These are phyloP conservation scores for Saitozyma podzolica DNA, from an alignment of 768 basidiomycete species.

Conservation along the genomic window DNA sequence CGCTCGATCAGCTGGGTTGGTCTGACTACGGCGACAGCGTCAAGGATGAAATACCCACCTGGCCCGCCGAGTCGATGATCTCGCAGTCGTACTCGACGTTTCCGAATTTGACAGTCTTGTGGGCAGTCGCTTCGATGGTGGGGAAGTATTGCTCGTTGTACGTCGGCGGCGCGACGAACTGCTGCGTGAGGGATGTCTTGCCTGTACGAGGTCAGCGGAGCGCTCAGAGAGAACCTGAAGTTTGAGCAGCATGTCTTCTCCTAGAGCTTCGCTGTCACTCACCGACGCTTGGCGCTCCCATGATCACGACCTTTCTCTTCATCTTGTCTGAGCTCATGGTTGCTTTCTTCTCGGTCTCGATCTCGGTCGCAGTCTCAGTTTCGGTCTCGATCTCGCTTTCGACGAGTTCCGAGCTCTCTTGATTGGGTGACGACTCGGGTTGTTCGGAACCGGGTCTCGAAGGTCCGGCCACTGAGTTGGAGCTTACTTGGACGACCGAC, in stretches of 20 bases:
- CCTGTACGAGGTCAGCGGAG: slow-evolving; percentile 58
- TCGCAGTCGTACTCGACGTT: slow-evolving; percentile 93
- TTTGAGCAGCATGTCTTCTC: background rate
- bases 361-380: too few species aligned
- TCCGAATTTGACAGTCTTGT: slow-evolving; percentile 81
- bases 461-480: too few species aligned
- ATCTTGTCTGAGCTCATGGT: slow-evolving; percentile 12
- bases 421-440: too few species aligned
- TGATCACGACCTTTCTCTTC: slow-evolving; percentile 52
- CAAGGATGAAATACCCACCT: slow-evolving; percentile 60
- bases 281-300: slow-evolving; percentile 53
- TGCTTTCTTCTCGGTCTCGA: background rate
- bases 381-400: too few species aligned
- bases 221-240: background rate
- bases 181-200: slow-evolving; percentile 88
- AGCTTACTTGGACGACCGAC: too few species aligned
- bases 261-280: slow-evolving; percentile 12
- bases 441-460: too few species aligned
- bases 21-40: background rate
- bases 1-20: slow-evolving; percentile 2
- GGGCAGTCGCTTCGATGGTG: slow-evolving; percentile 85
- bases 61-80: slow-evolving; percentile 96
- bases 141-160: slow-evolving; percentile 94
- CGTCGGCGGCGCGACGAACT: slow-evolving; percentile 82
- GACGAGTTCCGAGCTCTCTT: too few species aligned